Conservation (phyloP, 139 green algal species). For the Chlamydomonas sp. region DNA sequence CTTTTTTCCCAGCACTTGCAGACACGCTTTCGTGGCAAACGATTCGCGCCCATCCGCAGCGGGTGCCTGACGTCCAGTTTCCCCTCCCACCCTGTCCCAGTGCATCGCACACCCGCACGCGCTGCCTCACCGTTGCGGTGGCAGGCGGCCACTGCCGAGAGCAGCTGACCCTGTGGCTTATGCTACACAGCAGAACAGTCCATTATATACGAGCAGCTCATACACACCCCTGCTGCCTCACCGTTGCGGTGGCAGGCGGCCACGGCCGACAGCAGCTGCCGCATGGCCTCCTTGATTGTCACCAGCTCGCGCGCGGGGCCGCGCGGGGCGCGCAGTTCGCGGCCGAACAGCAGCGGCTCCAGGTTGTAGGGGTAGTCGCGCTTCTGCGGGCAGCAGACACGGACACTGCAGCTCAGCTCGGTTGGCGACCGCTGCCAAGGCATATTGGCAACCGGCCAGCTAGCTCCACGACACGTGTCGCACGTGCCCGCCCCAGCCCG, state of each 20-base stretch:
- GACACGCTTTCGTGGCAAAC: too few relatives aligned
- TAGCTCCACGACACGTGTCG: too few relatives aligned
- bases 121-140: background rate
- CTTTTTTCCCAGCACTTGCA: too few relatives aligned
- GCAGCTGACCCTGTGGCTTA: slow-evolving; percentile 62
- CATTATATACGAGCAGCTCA: too few relatives aligned
- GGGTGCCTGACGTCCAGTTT: background rate
- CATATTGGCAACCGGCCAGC: too few relatives aligned
- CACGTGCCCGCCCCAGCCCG: slow-evolving; percentile 12
- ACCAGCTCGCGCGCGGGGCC: slow-evolving; percentile 40
- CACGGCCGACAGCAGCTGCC: slow-evolving; percentile 82
- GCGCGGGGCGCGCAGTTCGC: slow-evolving; percentile 75
- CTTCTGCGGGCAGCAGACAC: slow-evolving; percentile 43
- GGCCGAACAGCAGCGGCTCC: slow-evolving; percentile 83
- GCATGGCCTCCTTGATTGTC: slow-evolving; percentile 62
- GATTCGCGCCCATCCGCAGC: too few relatives aligned
- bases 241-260: slow-evolving; percentile 67
- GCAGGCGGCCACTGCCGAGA: slow-evolving; percentile 67
- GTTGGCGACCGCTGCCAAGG: slow-evolving; percentile 33
- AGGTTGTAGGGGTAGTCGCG: slow-evolving; percentile 94
- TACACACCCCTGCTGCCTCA: slow-evolving; percentile 9
- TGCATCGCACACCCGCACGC: background rate
- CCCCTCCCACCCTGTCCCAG: background rate
- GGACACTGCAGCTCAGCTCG: background rate
- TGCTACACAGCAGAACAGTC: too few relatives aligned